Evolutionary conservation across 2,329 filamentous ascomycete species (phyloP), one percentile per base, ranked within the genome.

Genomic region (Arthrobotrys conoides): DNA sequence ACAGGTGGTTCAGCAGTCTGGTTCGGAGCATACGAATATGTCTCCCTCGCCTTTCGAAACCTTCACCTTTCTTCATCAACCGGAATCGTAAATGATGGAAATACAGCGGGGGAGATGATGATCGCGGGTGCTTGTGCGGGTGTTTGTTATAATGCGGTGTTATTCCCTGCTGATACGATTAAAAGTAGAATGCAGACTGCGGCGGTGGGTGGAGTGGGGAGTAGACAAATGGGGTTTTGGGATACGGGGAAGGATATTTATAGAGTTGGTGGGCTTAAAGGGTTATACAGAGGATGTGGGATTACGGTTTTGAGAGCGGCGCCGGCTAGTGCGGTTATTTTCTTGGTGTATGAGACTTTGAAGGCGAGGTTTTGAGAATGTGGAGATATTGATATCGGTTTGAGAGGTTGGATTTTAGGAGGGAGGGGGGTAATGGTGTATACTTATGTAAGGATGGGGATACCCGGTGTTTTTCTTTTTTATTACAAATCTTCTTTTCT

Each of bases 261-360:
- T 92, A 88, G 87, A 78, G 89, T 93, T 82, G 90, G 94, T 76
- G 96, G 96, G 0, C 76, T 98, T 20, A 91, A 89, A 80, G 95
- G 94, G 1, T 87, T 98, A 84, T 99, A 99, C 84, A 90, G 95
- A 67, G 96, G 96, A 2, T 99, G 96, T 82, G 96, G 96, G 36
- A 96, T 99, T 81, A 99, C 96, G 0, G 93, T 96, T 55, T 87
- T 91, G 36, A 89, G 96, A 78, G 92, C 94, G 41, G 94, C 94
- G 36, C 96, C 96, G 1, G 97, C 94, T 84, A 97, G 94, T n/a
- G 96, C 96, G 6, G 94, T 98, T 83, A 99, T 99, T 78, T 99
- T 99, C 83, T 94, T 96, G 79, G 90, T 98, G 79, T 98, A 94
- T 83, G 96, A 98, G 85, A 92, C 91, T 14, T 85, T 99, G 84